These are phyloP conservation scores for Annulohypoxylon bovei DNA, from an alignment of 495 filamentous ascomycete genomes.

Conservation along the genomic window DNA sequence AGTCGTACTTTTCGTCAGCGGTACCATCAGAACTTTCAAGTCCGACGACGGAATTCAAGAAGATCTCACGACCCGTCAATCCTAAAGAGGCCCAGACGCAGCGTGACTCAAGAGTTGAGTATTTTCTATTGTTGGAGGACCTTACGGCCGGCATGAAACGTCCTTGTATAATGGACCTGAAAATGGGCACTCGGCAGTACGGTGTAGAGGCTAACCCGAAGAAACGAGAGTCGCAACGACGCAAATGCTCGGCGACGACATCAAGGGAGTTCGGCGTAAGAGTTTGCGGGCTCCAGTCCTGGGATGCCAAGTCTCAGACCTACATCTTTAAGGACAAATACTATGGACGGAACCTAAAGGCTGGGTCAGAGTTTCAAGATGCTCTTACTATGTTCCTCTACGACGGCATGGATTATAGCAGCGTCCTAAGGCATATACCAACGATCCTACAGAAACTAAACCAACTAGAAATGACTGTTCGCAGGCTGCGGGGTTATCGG, in stretches of 20 bases:
- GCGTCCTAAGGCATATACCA: conserved; percentile 85
- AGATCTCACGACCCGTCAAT: conserved; percentile 64
- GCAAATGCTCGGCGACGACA: conserved; percentile 92
- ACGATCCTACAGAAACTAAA: conserved; percentile 84
- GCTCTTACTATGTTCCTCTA: conserved; percentile 90
- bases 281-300: conserved; percentile 94
- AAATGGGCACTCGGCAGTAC: conserved; percentile 99
- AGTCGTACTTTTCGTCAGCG: conserved; percentile 42
- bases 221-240: conserved; percentile 90
- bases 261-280: conserved; percentile 91
- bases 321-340: conserved; percentile 98
- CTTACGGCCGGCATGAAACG: conserved; percentile 96
- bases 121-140: conserved; percentile 95
- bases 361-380: conserved; percentile 88
- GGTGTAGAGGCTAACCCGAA: conserved; percentile 92
- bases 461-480: conserved; percentile 83
- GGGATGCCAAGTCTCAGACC: conserved; percentile 83
- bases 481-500: conserved; percentile 81
- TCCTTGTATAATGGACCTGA: conserved; percentile 95
- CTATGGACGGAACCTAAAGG: conserved; percentile 88
- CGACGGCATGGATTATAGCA: conserved; percentile 82
- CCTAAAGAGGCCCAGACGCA: conserved; percentile 81
- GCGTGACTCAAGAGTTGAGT: conserved; percentile 75
- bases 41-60: conserved; percentile 48
- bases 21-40: conserved; percentile 38